Evolutionary conservation across 2,329 filamentous ascomycete genomes (phyloP).

Genomic region (Arthrinium puccinioides): DNA sequence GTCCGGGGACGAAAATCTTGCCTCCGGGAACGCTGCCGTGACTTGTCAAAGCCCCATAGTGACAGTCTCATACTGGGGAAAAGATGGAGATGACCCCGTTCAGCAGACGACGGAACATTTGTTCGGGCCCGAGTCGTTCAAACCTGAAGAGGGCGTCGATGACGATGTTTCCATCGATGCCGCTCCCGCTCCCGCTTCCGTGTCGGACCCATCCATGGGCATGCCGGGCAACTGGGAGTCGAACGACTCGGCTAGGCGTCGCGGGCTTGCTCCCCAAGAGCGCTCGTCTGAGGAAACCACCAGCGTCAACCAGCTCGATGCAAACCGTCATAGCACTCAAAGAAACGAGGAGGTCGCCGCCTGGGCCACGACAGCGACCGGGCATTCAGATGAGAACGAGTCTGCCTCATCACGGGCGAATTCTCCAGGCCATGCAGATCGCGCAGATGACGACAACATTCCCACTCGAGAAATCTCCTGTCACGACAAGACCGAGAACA

Average conservation of each 20-base stretch:
- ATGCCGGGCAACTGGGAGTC: slow-evolving; percentile 33
- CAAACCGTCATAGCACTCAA: slow-evolving; percentile 32
- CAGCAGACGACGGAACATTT: slow-evolving; percentile 34
- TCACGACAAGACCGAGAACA: slow-evolving; percentile 43
- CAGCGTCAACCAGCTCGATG: slow-evolving; percentile 42
- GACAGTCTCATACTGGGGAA: slow-evolving; percentile 49
- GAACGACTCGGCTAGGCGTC: slow-evolving; percentile 29
- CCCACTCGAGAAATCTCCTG: slow-evolving; percentile 34
- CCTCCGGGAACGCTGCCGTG: slow-evolving; percentile 32
- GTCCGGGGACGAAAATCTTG: slow-evolving; percentile 43
- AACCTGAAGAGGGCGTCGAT: slow-evolving; percentile 28
- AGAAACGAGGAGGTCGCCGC: slow-evolving; percentile 42
- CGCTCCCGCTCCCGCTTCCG: slow-evolving; percentile 12
- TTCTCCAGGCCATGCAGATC: neutral
- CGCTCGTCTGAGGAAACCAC: slow-evolving; percentile 35
- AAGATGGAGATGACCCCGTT: slow-evolving; percentile 26
- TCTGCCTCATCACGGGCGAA: slow-evolving; percentile 10
- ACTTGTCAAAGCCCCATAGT: slow-evolving; percentile 44
- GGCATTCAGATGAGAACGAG: slow-evolving; percentile 6
- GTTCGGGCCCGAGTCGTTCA: too few relatives aligned
- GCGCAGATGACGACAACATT: slow-evolving; percentile 24
- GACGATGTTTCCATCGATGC: slow-evolving; percentile 29
- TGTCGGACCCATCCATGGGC: slow-evolving; percentile 26
- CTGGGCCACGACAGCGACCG: slow-evolving; percentile 29
- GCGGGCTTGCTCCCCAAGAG: slow-evolving; percentile 39